Conservation (phyloP, 164 flowering plant genomes). For the Aristolochia contorta region DNA sequence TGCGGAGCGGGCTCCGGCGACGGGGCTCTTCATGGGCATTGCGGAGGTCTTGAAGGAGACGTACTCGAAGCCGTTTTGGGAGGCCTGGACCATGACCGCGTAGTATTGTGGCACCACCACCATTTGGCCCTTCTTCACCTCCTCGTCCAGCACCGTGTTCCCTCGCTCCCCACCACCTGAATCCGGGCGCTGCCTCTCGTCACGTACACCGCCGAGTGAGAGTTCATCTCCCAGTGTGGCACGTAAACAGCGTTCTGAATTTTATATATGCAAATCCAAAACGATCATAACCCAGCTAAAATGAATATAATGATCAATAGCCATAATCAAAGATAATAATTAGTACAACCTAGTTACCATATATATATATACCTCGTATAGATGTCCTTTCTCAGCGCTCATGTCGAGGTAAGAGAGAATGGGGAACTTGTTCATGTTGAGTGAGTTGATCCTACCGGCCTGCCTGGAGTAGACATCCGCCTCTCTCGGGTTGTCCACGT, state of each 20-base stretch:
- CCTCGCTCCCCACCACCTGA: conserved; percentile 26
- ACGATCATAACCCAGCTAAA: too few relatives aligned
- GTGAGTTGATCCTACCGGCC: conserved; percentile 25
- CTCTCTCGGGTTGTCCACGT: conserved; percentile 14
- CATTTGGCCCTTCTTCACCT: conserved; percentile 23
- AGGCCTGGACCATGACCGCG: conserved; percentile 15
- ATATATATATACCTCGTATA: conserved; percentile 17
- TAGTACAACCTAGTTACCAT: too few relatives aligned
- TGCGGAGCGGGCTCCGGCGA: conserved; percentile 29
- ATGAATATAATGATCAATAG: too few relatives aligned
- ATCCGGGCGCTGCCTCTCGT: conserved; percentile 27
- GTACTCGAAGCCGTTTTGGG: conserved; percentile 24
- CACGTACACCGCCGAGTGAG: conserved; percentile 28
- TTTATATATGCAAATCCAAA: too few relatives aligned
- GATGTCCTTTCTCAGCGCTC: conserved; percentile 36
- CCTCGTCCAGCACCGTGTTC: conserved; percentile 20
- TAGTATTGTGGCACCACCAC: conserved; percentile 35
- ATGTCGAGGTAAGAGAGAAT: conserved; percentile 24
- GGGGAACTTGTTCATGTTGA: conserved; percentile 29
- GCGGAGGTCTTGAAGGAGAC: conserved; percentile 28
- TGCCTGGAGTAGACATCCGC: conserved; percentile 19
- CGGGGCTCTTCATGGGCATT: conserved; percentile 20
- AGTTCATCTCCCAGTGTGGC: conserved; percentile 26
- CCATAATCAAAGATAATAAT: too few relatives aligned
- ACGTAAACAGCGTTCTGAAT: conserved; percentile 31